phyloP scores from a whole-genome alignment of 164 flowering plant species.

The Chimonanthus praecox region DNA sequence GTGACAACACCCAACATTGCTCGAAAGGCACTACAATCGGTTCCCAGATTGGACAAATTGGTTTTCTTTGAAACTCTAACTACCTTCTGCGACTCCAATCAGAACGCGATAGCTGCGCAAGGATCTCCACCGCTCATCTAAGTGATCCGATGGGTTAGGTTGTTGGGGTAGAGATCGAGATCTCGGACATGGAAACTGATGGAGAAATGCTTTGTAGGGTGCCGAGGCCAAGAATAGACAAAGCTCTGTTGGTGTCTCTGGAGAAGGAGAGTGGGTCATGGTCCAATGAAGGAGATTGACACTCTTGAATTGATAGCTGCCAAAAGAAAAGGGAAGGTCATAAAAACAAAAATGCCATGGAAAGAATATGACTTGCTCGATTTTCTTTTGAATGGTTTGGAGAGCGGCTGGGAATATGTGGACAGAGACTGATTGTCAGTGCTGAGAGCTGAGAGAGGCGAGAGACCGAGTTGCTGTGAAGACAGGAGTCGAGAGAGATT shows the following conservation, averaged over 20 bases:
- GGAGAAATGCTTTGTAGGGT: slow-evolving; percentile 40
- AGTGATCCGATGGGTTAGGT: slow-evolving; percentile 34
- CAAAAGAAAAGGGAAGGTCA: not conserved
- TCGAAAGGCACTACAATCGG: slow-evolving; percentile 68
- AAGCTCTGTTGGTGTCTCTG: slow-evolving; percentile 59
- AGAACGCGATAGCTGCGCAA: slow-evolving; percentile 46
- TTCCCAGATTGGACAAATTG: slow-evolving; percentile 32
- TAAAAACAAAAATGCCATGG: not conserved
- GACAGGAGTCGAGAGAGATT: no score
- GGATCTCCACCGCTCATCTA: slow-evolving; percentile 38
- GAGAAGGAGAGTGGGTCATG: slow-evolving; percentile 81
- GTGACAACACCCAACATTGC: slow-evolving; percentile 77
- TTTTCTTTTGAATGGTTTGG: slow-evolving; percentile 42
- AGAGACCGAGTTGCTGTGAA: no score
- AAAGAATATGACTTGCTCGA: slow-evolving; percentile 27
- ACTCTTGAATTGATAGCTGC: slow-evolving; percentile 48
- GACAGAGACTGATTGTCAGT: no score
- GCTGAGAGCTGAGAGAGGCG: no score
- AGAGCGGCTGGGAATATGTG: slow-evolving; percentile 32
- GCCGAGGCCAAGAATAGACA: slow-evolving; percentile 50
- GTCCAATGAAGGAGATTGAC: slow-evolving; percentile 49
- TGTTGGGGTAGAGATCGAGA: slow-evolving; percentile 44
- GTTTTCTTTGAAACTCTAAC: slow-evolving; percentile 62
- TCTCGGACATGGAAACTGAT: slow-evolving; percentile 28
- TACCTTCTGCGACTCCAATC: slow-evolving; percentile 55